These are phyloP conservation scores for Trametes polyzona DNA, from an alignment of 1,284 basidiomycete genomes.

Conservation along the genomic window DNA sequence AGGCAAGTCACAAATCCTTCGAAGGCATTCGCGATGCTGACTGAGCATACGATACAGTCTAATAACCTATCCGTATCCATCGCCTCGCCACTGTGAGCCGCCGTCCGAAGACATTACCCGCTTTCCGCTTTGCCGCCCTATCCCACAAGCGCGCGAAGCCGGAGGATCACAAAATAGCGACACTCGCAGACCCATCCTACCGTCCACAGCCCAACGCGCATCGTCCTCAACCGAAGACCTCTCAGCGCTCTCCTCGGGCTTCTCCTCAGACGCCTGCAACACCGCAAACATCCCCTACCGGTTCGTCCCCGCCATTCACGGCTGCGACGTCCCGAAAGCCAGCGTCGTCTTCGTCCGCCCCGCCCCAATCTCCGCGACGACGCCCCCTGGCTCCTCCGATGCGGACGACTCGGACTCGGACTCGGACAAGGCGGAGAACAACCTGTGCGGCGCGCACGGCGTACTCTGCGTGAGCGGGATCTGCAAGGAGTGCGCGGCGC, in stretches of 20 bases:
- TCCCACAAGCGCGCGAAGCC: conserved; percentile 41
- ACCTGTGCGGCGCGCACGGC: conserved; percentile 29
- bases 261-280: conserved; percentile 6
- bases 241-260: not conserved
- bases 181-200: too few relatives aligned
- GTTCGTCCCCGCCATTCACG: conserved; percentile 18
- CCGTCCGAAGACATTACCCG: conserved; percentile 60
- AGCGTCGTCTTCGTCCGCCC: not conserved
- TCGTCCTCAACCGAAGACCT: not conserved
- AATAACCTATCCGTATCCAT: conserved; percentile 57
- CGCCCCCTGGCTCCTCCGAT: not conserved
- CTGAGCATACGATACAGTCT: conserved; percentile 31
- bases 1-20: conserved; percentile 33
- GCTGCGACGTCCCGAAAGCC: conserved; percentile 13
- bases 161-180: too few relatives aligned
- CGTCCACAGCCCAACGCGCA: not conserved
- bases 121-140: conserved; percentile 57
- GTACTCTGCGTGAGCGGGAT: conserved; percentile 31
- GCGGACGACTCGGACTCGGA: not conserved
- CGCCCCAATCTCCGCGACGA: not conserved
- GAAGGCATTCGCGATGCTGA: conserved; percentile 1
- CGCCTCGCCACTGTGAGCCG: conserved; percentile 52
- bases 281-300: not conserved
- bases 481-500: conserved; percentile 26
- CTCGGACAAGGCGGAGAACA: not conserved